Evolutionary conservation across 2,329 filamentous ascomycete genomes (phyloP).

Genomic region (Podosphaera fusca): DNA sequence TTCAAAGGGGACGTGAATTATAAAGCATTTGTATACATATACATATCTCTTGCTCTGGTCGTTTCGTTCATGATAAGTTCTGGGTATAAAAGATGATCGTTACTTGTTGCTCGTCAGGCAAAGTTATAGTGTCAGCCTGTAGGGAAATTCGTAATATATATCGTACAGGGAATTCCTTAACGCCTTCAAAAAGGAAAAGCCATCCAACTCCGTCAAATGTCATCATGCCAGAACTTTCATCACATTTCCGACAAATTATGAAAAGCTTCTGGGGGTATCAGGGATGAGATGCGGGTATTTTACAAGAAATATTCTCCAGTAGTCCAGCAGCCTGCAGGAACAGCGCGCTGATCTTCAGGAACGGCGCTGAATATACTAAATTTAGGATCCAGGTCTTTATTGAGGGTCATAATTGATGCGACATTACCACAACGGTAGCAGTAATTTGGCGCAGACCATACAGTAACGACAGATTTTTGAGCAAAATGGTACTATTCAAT

Average conservation of each 20-base stretch:
- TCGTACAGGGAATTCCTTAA: slow-evolving; percentile 3
- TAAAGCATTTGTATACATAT: no score
- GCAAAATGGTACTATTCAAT: slow-evolving; percentile 59
- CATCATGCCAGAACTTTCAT: slow-evolving; percentile 2
- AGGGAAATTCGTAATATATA: neutral
- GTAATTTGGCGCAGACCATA: slow-evolving; percentile 31
- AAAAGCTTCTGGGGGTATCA: neutral
- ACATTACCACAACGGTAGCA: slow-evolving; percentile 28
- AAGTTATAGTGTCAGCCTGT: no score
- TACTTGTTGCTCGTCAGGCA: no score
- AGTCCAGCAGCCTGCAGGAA: slow-evolving; percentile 46
- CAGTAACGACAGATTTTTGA: slow-evolving; percentile 76
- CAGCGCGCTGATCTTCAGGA: slow-evolving; percentile 62
- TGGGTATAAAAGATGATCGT: no score
- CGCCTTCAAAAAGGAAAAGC: slow-evolving; percentile 1
- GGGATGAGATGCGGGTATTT: neutral
- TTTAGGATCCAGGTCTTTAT: slow-evolving; percentile 62
- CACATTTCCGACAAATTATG: neutral
- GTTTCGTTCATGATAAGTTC: no score
- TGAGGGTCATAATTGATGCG: slow-evolving; percentile 70
- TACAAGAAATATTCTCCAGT: slow-evolving; percentile 47
- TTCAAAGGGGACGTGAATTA: no score
- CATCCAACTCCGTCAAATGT: slow-evolving; percentile 2
- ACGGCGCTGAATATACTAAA: slow-evolving; percentile 86
- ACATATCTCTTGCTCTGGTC: no score